A percentile compares a stretch with the other conserved stretches of the same genome.
These are phyloP conservation scores for Pythium pyrilobum DNA, from an alignment of 352 stramenopile genomes.

Conservation along the genomic window DNA sequence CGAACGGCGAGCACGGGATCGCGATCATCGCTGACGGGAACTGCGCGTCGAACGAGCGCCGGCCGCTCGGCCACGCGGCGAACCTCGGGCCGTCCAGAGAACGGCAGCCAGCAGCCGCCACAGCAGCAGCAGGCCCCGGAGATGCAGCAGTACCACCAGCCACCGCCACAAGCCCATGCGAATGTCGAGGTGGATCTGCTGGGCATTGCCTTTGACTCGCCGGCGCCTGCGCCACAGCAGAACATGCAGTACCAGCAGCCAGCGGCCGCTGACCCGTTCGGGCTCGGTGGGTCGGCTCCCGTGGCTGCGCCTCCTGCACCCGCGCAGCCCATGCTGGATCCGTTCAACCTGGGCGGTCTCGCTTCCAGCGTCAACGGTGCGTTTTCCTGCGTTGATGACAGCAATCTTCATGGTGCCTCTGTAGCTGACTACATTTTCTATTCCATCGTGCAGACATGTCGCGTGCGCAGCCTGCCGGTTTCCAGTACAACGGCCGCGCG, in stretches of 20 bases:
- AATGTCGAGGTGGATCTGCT: slow-evolving; percentile 78
- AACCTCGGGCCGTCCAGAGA: slow-evolving; percentile 28
- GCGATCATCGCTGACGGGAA: slow-evolving; percentile 25
- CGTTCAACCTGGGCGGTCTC: slow-evolving; percentile 72
- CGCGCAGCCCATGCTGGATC: slow-evolving; percentile 32
- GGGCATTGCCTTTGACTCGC: slow-evolving; percentile 77
- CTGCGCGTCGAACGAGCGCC: slow-evolving; percentile 29
- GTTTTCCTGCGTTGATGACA: not conserved
- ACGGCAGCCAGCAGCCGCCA: slow-evolving; percentile 28
- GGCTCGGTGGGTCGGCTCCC: slow-evolving; percentile 35
- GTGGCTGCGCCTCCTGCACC: slow-evolving; percentile 22
- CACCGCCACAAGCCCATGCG: slow-evolving; percentile 27
- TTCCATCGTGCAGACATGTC: slow-evolving; percentile 34
- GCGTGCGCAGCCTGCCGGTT: slow-evolving; percentile 23
- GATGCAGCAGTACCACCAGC: slow-evolving; percentile 21
- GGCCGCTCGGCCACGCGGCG: slow-evolving; percentile 26
- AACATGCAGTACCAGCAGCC: slow-evolving; percentile 22
- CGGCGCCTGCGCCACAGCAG: slow-evolving; percentile 25
- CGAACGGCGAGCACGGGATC: slow-evolving; percentile 18
- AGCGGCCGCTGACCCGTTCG: slow-evolving; percentile 51
- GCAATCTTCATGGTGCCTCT: not conserved
- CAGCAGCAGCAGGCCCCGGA: slow-evolving; percentile 24
- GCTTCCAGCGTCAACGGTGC: slow-evolving; percentile 65
- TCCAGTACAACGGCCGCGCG: slow-evolving; percentile 78
- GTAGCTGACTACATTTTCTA: not conserved